A percentile compares a stretch with the other conserved stretches of the same genome.
These are phyloP conservation scores for Trichoderma sp. DNA, from an alignment of 2,329 filamentous ascomycete species.

Conservation along the genomic window DNA sequence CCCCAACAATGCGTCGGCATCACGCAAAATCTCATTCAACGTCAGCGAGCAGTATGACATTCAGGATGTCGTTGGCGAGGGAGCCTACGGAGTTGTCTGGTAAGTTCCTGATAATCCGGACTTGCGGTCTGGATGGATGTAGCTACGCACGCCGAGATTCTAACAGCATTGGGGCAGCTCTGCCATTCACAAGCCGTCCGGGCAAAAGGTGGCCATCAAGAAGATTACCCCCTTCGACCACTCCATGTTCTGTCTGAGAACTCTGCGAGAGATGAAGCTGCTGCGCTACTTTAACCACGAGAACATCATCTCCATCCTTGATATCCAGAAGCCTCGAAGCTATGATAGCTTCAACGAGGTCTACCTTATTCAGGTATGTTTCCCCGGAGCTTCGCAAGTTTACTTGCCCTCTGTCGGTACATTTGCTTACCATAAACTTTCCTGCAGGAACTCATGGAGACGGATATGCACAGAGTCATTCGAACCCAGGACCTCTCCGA, in stretches of 20 bases:
- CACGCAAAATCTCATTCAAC: slow-evolving; percentile 98
- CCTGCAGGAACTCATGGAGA: slow-evolving; percentile 94
- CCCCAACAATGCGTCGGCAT: slow-evolving; percentile 62
- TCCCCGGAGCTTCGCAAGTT: not conserved
- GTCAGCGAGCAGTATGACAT: slow-evolving; percentile 99
- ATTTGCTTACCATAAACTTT: not conserved
- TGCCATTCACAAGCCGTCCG: slow-evolving; percentile 94
- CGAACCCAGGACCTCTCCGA: slow-evolving; percentile 98
- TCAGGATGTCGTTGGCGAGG: slow-evolving; percentile 98
- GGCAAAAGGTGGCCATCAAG: slow-evolving; percentile 99
- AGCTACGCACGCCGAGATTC: not conserved
- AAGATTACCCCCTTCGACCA: slow-evolving; percentile 99
- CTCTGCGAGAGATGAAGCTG: slow-evolving; percentile 98
- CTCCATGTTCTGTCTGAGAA: slow-evolving; percentile 97
- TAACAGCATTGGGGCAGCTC: slow-evolving; percentile 59
- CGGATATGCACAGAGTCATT: slow-evolving; percentile 98
- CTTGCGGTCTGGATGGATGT: not conserved
- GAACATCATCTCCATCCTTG: slow-evolving; percentile 99
- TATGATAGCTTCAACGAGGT: slow-evolving; percentile 97
- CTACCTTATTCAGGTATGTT: slow-evolving; percentile 89
- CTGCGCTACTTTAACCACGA: slow-evolving; percentile 99
- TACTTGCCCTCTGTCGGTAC: not conserved
- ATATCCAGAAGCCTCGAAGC: slow-evolving; percentile 96
- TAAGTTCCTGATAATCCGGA: slow-evolving; percentile 51
- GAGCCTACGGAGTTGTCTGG: slow-evolving; percentile 98